Evolutionary conservation across 352 stramenopile species (phyloP).

Genomic region (Phytopythium kandeliae): DNA sequence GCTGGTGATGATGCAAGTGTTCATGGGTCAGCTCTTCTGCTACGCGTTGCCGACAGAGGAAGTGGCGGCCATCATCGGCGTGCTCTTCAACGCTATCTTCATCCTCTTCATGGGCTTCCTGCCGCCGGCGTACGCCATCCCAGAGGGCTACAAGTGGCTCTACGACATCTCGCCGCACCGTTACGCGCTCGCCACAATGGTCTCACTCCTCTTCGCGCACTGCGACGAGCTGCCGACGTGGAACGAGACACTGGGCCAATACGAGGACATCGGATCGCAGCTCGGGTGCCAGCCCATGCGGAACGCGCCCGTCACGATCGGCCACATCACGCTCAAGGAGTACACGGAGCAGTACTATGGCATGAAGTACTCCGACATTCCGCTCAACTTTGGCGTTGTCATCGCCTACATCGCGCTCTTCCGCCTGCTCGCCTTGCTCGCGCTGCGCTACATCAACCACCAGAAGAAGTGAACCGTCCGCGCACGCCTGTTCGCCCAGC

Average conservation of each 20-base stretch:
- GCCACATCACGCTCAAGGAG: conserved; percentile 19
- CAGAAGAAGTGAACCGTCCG: conserved; percentile 34
- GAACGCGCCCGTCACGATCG: conserved; percentile 15
- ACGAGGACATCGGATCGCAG: too few species aligned
- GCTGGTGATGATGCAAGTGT: neutral
- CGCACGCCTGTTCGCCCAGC: too few species aligned
- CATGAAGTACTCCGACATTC: conserved; percentile 17
- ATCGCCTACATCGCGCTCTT: conserved; percentile 30
- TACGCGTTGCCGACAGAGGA: neutral
- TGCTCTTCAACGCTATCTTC: neutral
- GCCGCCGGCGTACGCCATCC: conserved; percentile 10
- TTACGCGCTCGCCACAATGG: conserved; percentile 21
- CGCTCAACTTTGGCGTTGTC: conserved; percentile 16
- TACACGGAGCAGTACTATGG: conserved; percentile 32
- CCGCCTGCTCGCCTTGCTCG: conserved; percentile 22
- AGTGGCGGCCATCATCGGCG: neutral
- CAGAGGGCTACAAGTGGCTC: conserved; percentile 12
- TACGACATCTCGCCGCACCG: conserved; percentile 24
- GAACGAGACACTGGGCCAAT: too few species aligned
- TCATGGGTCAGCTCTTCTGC: neutral
- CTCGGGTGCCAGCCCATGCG: conserved; percentile 7
- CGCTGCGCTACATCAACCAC: conserved; percentile 29
- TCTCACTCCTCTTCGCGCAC: conserved; percentile 17
- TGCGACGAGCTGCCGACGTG: conserved; percentile 12
- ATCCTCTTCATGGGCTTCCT: conserved; percentile 32